Base-by-base conservation (phyloP, 139 green algal species). In the Prasinococcaceae sp. region DNA sequence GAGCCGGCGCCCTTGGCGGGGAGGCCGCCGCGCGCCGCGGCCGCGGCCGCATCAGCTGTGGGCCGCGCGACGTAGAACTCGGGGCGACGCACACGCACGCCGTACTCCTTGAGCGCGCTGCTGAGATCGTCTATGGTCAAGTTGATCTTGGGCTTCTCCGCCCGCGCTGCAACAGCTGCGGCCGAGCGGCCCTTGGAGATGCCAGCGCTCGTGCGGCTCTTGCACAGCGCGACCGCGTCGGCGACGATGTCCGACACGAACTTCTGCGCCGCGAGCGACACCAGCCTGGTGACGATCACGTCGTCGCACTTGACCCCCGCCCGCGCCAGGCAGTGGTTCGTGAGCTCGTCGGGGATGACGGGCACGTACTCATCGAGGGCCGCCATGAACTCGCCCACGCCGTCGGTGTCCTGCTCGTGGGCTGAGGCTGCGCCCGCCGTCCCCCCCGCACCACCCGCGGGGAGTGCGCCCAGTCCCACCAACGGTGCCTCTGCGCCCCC, bases 251-350 rank as follows among this genome's bases (percentile, higher is more conserved):
- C 26, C 25, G 33, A 25, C 27, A 61, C 26, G 10, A 62, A 53
- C 43, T 54, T 54, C 29, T 62, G 42, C 27, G 54, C 39, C 17
- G 43, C 54, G 10, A 62, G 12, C 3, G 54, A 62, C 3, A 62
- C 49, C 30, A 62, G 49, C 4, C 54, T 42, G n/a, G 54, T 62
- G 12, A 47, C 38, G 6, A 42, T 12, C 42, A 47, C 39, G 26
- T 60, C 52, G 6, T 30, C 25, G 16, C 43, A 25, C 2, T 2
- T 2, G 2, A 55, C 29, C 6, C 47, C 47, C 14, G 14, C 25
- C 2, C 9, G 25, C 30, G 41, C 42, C 27, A 55, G 28, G 27
- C 29, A 40, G n/a, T 40, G 30, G 36, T 55, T 55, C 28, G 47
- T 55, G n/a, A 43, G 22, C 47, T 38, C 27, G 22, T 55, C 47